Conservation (phyloP, 2,329 filamentous ascomycete genomes). For the Ophiostoma piceae region DNA sequence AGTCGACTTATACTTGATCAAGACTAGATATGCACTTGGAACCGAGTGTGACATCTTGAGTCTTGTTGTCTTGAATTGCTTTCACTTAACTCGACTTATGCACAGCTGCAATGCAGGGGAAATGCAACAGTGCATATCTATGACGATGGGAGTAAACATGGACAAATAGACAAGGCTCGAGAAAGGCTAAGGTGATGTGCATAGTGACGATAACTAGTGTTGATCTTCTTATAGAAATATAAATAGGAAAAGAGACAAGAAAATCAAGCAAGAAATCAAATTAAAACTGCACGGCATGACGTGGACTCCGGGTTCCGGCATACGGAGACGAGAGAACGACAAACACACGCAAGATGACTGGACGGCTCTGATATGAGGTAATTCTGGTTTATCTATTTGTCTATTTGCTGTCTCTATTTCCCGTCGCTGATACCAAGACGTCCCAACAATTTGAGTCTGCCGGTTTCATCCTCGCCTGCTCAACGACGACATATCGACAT, state of each 20-base stretch:
- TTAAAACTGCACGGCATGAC: neutral
- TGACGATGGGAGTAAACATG: neutral
- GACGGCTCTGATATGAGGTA: neutral
- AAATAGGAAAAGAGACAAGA: too few species aligned
- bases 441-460: neutral
- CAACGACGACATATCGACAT: neutral
- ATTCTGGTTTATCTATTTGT: neutral
- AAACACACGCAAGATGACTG: neutral
- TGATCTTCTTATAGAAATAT: neutral
- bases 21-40: neutral
- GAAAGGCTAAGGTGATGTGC: neutral
- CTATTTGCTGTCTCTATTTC: neutral
- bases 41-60: neutral
- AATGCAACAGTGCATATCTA: neutral
- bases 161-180: neutral
- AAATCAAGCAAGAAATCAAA: too few species aligned
- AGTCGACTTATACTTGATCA: neutral
- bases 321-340: neutral
- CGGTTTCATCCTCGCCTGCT: too few species aligned
- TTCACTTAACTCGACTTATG: neutral
- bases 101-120: conserved; percentile 1
- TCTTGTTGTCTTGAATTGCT: too few species aligned
- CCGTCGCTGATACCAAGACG: too few species aligned
- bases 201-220: neutral
- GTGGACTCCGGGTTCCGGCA: neutral